Conservation (phyloP, 345 rosid species). For the Eucalyptus marginata region DNA sequence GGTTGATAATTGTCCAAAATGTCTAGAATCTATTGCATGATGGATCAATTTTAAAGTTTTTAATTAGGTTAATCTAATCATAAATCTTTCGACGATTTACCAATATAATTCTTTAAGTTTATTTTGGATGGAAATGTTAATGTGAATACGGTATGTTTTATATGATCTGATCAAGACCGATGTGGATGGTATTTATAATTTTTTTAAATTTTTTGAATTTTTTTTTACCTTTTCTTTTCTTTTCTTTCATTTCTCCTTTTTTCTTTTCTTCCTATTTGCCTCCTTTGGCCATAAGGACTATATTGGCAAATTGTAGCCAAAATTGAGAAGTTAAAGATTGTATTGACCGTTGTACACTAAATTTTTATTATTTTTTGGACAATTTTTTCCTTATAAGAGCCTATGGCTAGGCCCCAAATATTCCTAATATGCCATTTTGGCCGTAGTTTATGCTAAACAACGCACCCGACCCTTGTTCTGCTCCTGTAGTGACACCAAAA, state of each 20-base stretch:
- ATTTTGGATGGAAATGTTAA: no score
- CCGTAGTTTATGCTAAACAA: background rate
- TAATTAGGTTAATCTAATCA: accelerated
- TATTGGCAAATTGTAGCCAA: background rate
- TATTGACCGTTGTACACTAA: accelerated
- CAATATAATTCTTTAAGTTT: no score
- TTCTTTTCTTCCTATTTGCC: no score
- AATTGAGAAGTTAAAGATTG: no score
- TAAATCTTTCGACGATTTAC: accelerated
- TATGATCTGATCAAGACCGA: accelerated
- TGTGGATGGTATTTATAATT: no score
- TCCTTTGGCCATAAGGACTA: no score
- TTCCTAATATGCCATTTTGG: background rate
- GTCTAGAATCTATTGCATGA: no score
- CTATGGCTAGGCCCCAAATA: background rate
- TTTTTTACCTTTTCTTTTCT: no score
- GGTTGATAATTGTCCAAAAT: background rate
- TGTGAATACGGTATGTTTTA: accelerated
- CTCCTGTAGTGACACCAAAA: background rate
- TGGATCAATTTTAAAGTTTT: accelerated
- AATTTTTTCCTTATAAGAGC: background rate
- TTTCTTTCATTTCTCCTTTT: background rate
- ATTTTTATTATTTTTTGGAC: no score
- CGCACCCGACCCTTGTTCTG: no score
- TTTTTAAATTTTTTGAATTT: accelerated